Evolutionary conservation across 1,284 basidiomycete genomes (phyloP).

Genomic region (Coniferiporia sulphurascens): DNA sequence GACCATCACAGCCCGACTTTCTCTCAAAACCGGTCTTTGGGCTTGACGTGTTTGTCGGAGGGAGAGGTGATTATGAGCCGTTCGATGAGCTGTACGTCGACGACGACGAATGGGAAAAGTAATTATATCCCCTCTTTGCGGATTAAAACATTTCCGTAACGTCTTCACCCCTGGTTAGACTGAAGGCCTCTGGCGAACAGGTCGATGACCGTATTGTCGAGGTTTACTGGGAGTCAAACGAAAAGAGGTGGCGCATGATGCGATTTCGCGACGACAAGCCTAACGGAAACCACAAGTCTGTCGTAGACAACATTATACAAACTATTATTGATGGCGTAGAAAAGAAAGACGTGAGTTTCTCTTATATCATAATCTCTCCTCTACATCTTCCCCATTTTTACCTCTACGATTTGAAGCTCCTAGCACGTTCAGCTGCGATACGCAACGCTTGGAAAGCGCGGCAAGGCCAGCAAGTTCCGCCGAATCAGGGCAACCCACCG

Average conservation of each 20-base stretch:
- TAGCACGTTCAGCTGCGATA: constrained; percentile 53
- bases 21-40: constrained; percentile 83
- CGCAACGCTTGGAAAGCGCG: constrained; percentile 68
- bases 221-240: constrained; percentile 77
- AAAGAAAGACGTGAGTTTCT: constrained; percentile 63
- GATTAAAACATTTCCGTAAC: neutral
- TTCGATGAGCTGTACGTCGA: constrained; percentile 86
- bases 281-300: constrained; percentile 77
- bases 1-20: constrained; percentile 69
- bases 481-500: constrained; percentile 20
- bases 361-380: neutral
- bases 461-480: constrained; percentile 33
- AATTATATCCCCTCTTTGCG: constrained; percentile 29
- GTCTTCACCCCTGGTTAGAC: constrained; percentile 40
- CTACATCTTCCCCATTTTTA: constrained; percentile 2
- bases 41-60: constrained; percentile 76
- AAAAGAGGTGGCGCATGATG: constrained; percentile 80
- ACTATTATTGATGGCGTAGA: constrained; percentile 92
- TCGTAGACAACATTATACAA: constrained; percentile 81
- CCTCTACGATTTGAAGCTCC: constrained; percentile 41
- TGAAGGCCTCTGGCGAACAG: constrained; percentile 84
- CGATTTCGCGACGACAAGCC: constrained; percentile 91
- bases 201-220: constrained; percentile 93
- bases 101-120: constrained; percentile 93
- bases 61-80: constrained; percentile 69